Evolutionary conservation across 371 early-diverging fungal species (phyloP), one percentile per base, ranked within the genome.

Genomic region (Umbelopsis sp.): DNA sequence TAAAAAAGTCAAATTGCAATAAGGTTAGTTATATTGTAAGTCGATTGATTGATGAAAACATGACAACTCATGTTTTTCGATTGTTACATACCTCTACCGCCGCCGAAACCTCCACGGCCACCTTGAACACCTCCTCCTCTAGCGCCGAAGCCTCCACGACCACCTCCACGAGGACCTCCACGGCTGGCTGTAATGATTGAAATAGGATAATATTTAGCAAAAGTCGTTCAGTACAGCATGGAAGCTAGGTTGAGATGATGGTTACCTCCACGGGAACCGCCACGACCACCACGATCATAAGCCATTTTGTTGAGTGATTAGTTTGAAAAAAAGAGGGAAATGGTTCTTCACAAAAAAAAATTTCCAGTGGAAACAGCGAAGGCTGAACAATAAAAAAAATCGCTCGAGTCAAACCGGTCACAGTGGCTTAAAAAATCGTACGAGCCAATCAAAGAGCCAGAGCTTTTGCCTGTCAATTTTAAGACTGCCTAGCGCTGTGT

Each of bases 41-140:
- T 7, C 38, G 41, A 41, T 3, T 12, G 1, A 12, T 41, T 41
- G 12, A 41, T 1, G 12, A 41, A 22, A 41, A 41, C 41, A 41
- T 41, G 41, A 41, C 22, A 22, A 41, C 12, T 41, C 10, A 1
- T 41, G 7, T 41, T 41, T 10, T 41, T 12, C 0, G 0, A 41
- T 41, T 2, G 37, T 8, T 66, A 63, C 45, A 7, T 69, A 48
- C 37, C 67, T 63, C 67, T 52, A 65, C 51, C 70, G 20, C 71
- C 70, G 65, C 81, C 78, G 65, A 22, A 22, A 22, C 22, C 22
- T 22, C 22, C 22, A 22, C 77, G 73, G 66, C 76, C 72, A 44
- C 79, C 88, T 68, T 87, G 84, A 68, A 81, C 81, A 67, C 80
- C 82, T 35, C 84, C 78, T 62, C 86, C 82, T 50, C 76, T 72